Evolutionary conservation across 2,329 filamentous ascomycete species (phyloP).

Genomic region (Aplosporella prunicola): DNA sequence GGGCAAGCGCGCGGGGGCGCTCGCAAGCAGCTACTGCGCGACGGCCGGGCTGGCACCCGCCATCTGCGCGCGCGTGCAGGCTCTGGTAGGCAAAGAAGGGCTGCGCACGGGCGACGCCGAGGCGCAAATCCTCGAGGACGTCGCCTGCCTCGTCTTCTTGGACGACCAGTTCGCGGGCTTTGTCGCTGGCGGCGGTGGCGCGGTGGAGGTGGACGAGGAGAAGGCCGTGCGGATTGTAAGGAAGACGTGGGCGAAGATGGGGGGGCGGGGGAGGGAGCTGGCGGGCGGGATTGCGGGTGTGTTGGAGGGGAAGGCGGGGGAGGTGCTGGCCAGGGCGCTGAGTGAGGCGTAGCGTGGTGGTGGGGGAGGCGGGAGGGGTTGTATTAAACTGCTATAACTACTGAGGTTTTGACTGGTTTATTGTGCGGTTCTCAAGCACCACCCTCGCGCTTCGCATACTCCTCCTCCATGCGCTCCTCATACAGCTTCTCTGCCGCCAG

Average conservation of each 20-base stretch:
- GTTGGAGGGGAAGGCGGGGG: conserved; percentile 23
- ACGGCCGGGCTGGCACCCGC: conserved; percentile 41
- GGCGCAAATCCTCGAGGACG: conserved; percentile 71
- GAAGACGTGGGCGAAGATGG: conserved; percentile 36
- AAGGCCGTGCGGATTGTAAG: conserved; percentile 53
- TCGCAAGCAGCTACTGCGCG: conserved; percentile 46
- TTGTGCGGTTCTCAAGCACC: no score
- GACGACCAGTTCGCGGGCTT: conserved; percentile 81
- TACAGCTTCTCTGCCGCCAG: conserved; percentile 16
- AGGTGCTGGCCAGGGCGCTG: conserved; percentile 8
- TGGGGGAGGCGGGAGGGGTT: no score
- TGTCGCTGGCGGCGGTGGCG: conserved; percentile 56
- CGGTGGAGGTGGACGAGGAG: conserved; percentile 72
- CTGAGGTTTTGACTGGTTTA: no score
- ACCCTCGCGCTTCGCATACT: conserved; percentile 17
- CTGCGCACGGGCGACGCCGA: conserved; percentile 55
- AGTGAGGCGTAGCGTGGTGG: neutral
- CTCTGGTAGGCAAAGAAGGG: conserved; percentile 71
- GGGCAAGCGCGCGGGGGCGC: conserved; percentile 60
- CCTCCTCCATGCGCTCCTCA: conserved; percentile 17
- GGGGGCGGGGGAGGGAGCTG: conserved; percentile 23
- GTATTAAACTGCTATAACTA: no score
- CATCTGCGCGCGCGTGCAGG: conserved; percentile 53
- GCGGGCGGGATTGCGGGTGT: conserved; percentile 25
- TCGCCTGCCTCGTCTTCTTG: conserved; percentile 77